Conservation (phyloP, 352 stramenopile genomes). For the Globisporangium parvum region DNA sequence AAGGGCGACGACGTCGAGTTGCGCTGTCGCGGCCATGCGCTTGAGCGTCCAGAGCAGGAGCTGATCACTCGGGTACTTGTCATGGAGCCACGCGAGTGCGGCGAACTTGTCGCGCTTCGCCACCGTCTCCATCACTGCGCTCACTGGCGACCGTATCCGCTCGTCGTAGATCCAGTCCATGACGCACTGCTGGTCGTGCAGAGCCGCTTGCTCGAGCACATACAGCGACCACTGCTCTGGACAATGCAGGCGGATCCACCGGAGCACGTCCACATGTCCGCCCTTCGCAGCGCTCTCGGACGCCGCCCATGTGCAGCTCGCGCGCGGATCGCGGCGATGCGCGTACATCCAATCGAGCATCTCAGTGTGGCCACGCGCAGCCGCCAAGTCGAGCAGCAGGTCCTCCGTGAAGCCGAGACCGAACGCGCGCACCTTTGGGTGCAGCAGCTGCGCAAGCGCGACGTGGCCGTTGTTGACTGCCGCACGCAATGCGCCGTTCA, state of each 20-base stretch:
- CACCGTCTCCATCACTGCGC: background rate
- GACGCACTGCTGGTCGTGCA: conserved; percentile 8
- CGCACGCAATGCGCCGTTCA: conserved; percentile 8
- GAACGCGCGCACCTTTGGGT: conserved; percentile 7
- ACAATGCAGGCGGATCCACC: conserved; percentile 2
- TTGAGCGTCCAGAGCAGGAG: conserved; percentile 4
- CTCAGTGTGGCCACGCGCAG: conserved; percentile 5
- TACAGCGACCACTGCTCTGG: conserved; percentile 4
- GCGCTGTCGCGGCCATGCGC: conserved; percentile 4
- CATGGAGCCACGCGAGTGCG: conserved; percentile 8
- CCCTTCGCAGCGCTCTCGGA: conserved; percentile 5
- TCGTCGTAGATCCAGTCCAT: conserved; percentile 9
- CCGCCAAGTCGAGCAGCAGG: conserved; percentile 6
- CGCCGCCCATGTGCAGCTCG: background rate
- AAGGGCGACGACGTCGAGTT: background rate
- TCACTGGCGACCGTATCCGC: background rate
- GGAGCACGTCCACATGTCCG: conserved; percentile 3
- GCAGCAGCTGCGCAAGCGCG: background rate
- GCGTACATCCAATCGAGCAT: conserved; percentile 9
- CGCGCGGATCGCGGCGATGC: background rate
- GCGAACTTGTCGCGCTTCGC: background rate
- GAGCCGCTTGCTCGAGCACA: conserved; percentile 6
- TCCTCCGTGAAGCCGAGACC: conserved; percentile 9
- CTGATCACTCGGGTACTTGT: conserved; percentile 1
- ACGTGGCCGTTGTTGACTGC: conserved; percentile 8